These are phyloP conservation scores for Claviceps arundinis DNA, from an alignment of 2,329 filamentous ascomycete species.

Conservation along the genomic window DNA sequence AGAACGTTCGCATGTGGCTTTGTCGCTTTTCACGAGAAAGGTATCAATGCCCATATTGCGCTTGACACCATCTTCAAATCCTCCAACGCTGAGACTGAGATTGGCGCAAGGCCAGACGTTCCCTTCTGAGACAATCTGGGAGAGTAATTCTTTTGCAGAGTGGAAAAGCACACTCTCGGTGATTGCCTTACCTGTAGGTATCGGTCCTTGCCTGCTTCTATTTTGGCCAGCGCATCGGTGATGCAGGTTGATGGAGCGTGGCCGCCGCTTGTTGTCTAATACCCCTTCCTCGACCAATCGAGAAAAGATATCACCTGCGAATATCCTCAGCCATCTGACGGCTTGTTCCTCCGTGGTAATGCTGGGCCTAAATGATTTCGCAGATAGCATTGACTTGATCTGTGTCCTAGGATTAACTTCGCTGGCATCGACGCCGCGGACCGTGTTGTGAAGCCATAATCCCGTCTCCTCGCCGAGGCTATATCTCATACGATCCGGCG, in stretches of 20 bases:
- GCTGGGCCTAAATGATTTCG: conserved; percentile 82
- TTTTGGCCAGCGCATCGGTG: conserved; percentile 62
- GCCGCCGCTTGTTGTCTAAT: conserved; percentile 72
- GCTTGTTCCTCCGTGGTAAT: conserved; percentile 71
- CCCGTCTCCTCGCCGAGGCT: conserved; percentile 76
- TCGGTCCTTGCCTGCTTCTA: conserved; percentile 61
- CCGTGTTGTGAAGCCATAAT: conserved; percentile 69
- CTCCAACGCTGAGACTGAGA: conserved; percentile 75
- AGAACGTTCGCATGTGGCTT: conserved; percentile 31
- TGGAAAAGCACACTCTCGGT: conserved; percentile 62
- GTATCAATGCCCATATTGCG: conserved; percentile 77
- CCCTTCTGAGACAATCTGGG: conserved; percentile 66
- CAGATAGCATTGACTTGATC: conserved; percentile 94
- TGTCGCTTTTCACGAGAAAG: conserved; percentile 69
- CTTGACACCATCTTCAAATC: conserved; percentile 76
- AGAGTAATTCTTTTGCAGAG: conserved; percentile 61
- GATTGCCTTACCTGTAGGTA: conserved; percentile 61
- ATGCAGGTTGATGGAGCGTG: conserved; percentile 75
- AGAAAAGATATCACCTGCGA: conserved; percentile 80
- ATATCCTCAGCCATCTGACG: conserved; percentile 77
- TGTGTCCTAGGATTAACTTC: conserved; percentile 85
- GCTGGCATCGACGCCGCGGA: conserved; percentile 73
- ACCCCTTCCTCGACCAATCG: conserved; percentile 84
- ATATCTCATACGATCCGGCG: conserved; percentile 62
- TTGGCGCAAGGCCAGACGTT: conserved; percentile 85